Base-by-base conservation (phyloP, 2,329 filamentous ascomycete genomes). In the Tolypocladium pustulatum region DNA sequence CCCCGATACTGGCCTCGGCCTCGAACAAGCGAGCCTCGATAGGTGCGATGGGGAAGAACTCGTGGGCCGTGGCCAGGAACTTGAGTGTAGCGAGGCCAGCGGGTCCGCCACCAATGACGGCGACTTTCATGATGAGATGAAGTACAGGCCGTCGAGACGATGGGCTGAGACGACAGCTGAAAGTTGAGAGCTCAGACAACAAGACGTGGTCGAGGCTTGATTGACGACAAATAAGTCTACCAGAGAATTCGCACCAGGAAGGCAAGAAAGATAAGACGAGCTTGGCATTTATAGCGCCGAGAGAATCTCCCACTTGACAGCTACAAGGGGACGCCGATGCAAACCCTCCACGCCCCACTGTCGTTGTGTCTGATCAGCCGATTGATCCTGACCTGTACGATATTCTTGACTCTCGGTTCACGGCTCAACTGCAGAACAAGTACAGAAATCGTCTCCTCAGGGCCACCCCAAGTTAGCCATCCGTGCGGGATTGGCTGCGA, bases 1-100 rank as follows among this genome's bases (percentile, higher is more conserved):
- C 78, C 2, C 77, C 78, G 53, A 81, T 69, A 0, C 71, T 68
- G 9, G 69, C 65, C 58, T 76, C 72, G 25, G 71, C 66, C 65
- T 81, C 78, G 43, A 80, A 80, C 3, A 81, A 65, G 6, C 70
- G 69, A 0, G 68, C 75, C 55, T 79, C 71, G 34, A 80, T 71
- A 3, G 70, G 71, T 0, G 68, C 63, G 0, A 72, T 67, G 4
- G 66, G 66, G 32, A 76, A 74, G 65, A 68, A 75, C 27, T 72
- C 55, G 46, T 75, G 73, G 0, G 74, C 73, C 4, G 71, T 70
- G 10, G 66, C 57, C 5, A 78, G 70, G 40, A 75, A 74, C 60
- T 72, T 75, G 36, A 77, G 69, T 1, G 75, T 76, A 1, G 69
- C 69, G 9, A 78, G 68, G 1, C 76, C 76, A 6, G 73, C 72